Conservation (phyloP, 1,284 basidiomycete genomes). For the Cutaneotrichosporon mucoides region DNA sequence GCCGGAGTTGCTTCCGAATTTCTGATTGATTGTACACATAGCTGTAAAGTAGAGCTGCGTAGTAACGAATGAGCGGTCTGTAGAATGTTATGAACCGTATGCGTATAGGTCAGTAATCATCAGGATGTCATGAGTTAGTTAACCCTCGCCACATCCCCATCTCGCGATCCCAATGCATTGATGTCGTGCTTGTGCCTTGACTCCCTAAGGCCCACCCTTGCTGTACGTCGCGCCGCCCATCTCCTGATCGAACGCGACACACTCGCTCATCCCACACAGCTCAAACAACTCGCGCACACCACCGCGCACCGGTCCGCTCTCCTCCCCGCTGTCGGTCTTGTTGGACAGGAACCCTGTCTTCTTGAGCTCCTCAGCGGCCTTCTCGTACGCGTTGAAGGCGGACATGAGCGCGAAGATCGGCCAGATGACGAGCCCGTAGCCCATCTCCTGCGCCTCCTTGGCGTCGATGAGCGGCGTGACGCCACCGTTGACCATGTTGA, state of each 20-base stretch:
- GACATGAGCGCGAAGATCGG: constrained; percentile 18
- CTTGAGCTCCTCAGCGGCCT: constrained; percentile 12
- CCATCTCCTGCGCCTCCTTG: constrained; percentile 11
- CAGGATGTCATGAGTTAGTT: too few relatives aligned
- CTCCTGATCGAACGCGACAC: constrained; percentile 5
- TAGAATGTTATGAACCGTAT: too few relatives aligned
- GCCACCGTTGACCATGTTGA: constrained; percentile 72
- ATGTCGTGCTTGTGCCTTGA: too few relatives aligned
- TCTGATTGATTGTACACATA: neutral
- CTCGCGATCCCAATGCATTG: too few relatives aligned
- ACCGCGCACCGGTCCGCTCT: neutral
- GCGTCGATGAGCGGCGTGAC: constrained; percentile 68
- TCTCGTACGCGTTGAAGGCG: constrained; percentile 16
- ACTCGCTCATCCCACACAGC: constrained; percentile 6
- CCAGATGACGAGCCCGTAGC: constrained; percentile 20
- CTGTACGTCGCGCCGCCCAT: constrained; percentile 12
- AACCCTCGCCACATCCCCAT: too few relatives aligned
- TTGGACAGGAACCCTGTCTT: constrained; percentile 8
- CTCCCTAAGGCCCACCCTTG: neutral
- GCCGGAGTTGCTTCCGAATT: neutral
- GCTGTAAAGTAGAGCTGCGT: too few relatives aligned
- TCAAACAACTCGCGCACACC: constrained; percentile 14
- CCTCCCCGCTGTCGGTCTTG: neutral
- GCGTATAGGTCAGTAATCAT: too few relatives aligned
- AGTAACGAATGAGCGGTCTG: too few relatives aligned